phyloP scores from a whole-genome alignment of 1,284 basidiomycete species.

The Schizophyllum commune region DNA sequence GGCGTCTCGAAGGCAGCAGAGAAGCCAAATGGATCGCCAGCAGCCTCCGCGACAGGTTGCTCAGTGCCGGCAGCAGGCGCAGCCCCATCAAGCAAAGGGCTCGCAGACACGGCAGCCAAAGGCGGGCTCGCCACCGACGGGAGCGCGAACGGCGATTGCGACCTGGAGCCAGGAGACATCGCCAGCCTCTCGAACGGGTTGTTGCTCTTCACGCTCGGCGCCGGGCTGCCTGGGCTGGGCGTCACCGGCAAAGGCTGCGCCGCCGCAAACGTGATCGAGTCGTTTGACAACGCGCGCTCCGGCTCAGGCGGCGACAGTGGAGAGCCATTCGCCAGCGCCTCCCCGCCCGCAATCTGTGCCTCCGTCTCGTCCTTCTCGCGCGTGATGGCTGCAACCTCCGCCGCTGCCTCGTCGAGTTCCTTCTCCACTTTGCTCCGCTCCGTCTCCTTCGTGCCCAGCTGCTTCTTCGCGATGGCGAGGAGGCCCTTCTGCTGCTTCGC shows the following conservation, averaged over 20 bases:
- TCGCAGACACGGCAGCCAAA: constrained; percentile 2
- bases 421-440: constrained; percentile 67
- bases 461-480: constrained; percentile 92
- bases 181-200: constrained; percentile 89
- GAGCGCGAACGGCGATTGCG: constrained; percentile 51
- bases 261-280: constrained; percentile 56
- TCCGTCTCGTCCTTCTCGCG: constrained; percentile 55
- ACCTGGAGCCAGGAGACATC: constrained; percentile 26
- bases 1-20: constrained; percentile 31
- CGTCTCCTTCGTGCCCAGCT: constrained; percentile 78
- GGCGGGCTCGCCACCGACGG: constrained; percentile 34
- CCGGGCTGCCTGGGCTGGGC: constrained; percentile 37
- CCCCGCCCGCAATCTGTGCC: constrained; percentile 32
- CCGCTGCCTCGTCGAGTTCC: constrained; percentile 61
- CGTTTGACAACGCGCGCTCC: constrained; percentile 28
- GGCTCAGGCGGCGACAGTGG: constrained; percentile 14
- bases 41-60: constrained; percentile 10
- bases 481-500: constrained; percentile 94
- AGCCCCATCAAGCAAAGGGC: constrained; percentile 12
- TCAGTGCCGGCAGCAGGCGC: neutral
- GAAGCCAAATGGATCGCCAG: constrained; percentile 52
- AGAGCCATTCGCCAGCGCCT: constrained; percentile 9
- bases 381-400: constrained; percentile 43
- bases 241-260: constrained; percentile 63
- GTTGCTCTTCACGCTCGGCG: constrained; percentile 60